These are phyloP conservation scores for Kwoniella sp. DNA, from an alignment of 768 basidiomycete genomes.

Conservation along the genomic window DNA sequence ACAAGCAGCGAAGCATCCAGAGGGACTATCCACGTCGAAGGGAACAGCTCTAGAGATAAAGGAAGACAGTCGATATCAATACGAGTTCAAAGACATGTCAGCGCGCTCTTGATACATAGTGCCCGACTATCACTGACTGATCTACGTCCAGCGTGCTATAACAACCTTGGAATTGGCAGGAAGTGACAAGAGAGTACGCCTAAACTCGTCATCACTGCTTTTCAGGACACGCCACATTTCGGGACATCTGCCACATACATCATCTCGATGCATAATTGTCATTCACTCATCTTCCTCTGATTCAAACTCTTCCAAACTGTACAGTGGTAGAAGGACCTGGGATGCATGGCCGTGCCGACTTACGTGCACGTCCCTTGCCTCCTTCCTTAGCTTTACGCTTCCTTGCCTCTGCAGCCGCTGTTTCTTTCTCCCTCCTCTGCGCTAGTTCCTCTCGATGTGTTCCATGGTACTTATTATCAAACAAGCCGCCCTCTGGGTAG, in stretches of 20 bases:
- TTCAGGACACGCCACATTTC: background rate
- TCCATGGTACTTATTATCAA: background rate
- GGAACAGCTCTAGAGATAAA: no score
- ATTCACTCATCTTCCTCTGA: background rate
- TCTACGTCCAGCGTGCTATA: no score
- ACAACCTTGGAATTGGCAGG: no score
- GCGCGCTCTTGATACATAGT: no score
- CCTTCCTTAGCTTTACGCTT: background rate
- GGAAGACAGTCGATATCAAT: no score
- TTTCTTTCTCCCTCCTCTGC: background rate
- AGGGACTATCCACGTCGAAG: no score
- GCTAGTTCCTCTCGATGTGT: conserved; percentile 3
- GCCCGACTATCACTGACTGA: no score
- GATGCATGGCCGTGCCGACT: background rate
- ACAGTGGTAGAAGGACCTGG: background rate
- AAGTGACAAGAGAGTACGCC: no score
- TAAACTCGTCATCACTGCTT: no score
- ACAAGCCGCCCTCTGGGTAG: conserved; percentile 2
- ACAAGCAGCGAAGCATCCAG: conserved; percentile 14
- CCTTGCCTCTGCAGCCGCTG: background rate
- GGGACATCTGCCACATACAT: background rate
- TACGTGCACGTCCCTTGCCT: background rate
- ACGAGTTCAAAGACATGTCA: no score
- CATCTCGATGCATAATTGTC: background rate
- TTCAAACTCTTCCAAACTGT: background rate